Percentiles rank a stretch among this genome's conserved stretches.
These are phyloP conservation scores for Rhizophora apiculata DNA, from an alignment of 345 rosid genomes.

Conservation along the genomic window DNA sequence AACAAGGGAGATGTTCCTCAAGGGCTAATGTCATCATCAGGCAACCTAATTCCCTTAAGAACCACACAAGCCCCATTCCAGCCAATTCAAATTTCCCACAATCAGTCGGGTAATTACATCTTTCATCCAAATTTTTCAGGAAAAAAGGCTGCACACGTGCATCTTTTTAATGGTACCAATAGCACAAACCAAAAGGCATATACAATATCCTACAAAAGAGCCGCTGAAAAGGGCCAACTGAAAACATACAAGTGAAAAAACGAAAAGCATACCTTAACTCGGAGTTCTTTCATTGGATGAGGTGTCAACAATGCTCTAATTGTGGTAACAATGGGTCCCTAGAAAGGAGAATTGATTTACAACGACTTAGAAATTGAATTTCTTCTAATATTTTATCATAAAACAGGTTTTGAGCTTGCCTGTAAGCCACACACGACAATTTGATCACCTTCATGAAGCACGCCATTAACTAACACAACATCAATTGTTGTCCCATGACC, in stretches of 20 bases:
- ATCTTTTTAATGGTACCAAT: too few species aligned
- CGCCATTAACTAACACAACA: constrained; percentile 88
- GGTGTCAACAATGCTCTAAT: constrained; percentile 91
- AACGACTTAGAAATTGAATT: constrained; percentile 8
- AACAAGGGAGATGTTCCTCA: too few species aligned
- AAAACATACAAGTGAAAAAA: constrained; percentile 26
- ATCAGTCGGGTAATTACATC: too few species aligned
- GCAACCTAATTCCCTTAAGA: too few species aligned
- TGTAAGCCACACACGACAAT: constrained; percentile 92
- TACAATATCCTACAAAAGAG: not conserved
- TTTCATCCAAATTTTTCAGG: too few species aligned
- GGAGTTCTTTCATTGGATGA: constrained; percentile 96
- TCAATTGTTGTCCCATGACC: constrained; percentile 95
- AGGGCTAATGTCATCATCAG: too few species aligned
- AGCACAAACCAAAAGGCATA: not conserved
- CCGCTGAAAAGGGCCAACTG: not conserved
- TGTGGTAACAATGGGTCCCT: constrained; percentile 85
- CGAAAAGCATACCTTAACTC: constrained; percentile 93
- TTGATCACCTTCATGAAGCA: constrained; percentile 89
- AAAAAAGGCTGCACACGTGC: too few species aligned
- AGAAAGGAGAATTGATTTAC: constrained; percentile 18
- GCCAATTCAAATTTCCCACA: too few species aligned
- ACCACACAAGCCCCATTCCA: too few species aligned
- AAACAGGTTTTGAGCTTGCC: constrained; percentile 42
- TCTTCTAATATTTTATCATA: constrained; percentile 25